These are phyloP conservation scores for Microdochium nivale DNA, from an alignment of 2,329 filamentous ascomycete genomes.

Conservation along the genomic window DNA sequence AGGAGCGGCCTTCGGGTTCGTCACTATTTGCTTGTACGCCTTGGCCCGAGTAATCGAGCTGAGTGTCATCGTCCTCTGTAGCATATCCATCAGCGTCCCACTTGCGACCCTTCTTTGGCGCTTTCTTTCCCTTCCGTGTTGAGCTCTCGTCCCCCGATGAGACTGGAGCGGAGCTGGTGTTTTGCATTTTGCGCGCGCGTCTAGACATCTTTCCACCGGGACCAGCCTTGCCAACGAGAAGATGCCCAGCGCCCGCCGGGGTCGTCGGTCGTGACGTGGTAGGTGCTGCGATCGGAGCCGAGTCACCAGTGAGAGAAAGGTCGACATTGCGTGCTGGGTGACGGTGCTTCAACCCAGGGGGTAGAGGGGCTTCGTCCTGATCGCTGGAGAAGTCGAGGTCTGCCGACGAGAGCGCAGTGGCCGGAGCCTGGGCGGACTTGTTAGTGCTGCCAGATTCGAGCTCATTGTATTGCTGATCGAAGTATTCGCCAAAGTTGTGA, in stretches of 20 bases:
- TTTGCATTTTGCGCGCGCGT: conserved; percentile 62
- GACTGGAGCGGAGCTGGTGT: conserved; percentile 54
- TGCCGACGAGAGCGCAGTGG: conserved; percentile 19
- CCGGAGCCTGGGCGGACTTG: conserved; percentile 12
- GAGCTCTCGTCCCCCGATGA: conserved; percentile 80
- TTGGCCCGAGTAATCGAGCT: conserved; percentile 79
- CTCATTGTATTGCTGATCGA: conserved; percentile 84
- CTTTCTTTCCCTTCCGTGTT: conserved; percentile 50
- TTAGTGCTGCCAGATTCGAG: conserved; percentile 51
- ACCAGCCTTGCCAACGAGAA: conserved; percentile 65
- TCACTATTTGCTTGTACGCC: conserved; percentile 40
- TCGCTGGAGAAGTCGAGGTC: conserved; percentile 25
- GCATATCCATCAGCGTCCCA: conserved; percentile 88
- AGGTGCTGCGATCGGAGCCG: conserved; percentile 61
- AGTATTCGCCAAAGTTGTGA: conserved; percentile 78
- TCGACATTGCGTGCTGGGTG: conserved; percentile 26
- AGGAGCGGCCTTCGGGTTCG: conserved; percentile 39
- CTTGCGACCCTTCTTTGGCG: conserved; percentile 74
- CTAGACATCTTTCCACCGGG: conserved; percentile 72
- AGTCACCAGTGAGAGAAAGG: conserved; percentile 49
- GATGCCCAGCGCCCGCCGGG: conserved; percentile 52
- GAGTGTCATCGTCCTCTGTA: conserved; percentile 70
- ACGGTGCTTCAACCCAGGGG: conserved; percentile 31
- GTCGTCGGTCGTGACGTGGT: conserved; percentile 73
- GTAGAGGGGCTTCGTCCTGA: conserved; percentile 27